Percentiles rank a stretch among this genome's conserved stretches.
phyloP scores from a whole-genome alignment of 345 rosid species.

The Salix suchowensis region DNA sequence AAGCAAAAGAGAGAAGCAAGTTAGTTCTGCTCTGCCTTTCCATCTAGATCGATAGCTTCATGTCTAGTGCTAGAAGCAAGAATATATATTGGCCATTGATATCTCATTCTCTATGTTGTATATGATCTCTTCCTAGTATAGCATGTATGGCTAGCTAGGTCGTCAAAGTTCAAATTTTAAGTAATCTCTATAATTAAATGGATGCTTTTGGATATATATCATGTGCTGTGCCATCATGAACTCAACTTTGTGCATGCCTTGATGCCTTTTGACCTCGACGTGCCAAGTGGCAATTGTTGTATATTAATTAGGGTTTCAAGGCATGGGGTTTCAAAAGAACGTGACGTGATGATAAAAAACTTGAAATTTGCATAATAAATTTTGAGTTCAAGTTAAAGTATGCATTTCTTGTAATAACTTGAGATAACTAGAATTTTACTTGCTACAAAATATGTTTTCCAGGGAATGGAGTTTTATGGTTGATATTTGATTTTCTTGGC shows the following conservation, averaged over 20 bases:
- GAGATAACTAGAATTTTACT: rapidly evolving
- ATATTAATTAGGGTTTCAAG: neutral
- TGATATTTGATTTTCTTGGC: neutral
- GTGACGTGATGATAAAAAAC: too few species aligned
- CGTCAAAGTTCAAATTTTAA: neutral
- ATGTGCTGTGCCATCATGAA: slow-evolving; percentile 15
- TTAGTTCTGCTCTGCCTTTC: neutral
- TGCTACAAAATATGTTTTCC: too few species aligned
- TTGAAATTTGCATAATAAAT: too few species aligned
- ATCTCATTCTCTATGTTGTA: neutral
- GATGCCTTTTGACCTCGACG: neutral
- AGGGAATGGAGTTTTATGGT: too few species aligned
- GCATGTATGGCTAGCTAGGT: neutral
- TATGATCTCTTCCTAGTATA: neutral
- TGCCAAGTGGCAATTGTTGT: neutral
- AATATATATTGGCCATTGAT: neutral
- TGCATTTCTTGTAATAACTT: rapidly evolving
- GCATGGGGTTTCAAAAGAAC: neutral
- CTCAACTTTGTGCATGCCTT: slow-evolving; percentile 2
- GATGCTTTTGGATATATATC: neutral
- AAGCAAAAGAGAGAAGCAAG: neutral
- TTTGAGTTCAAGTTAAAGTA: rapidly evolving
- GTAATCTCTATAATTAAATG: neutral
- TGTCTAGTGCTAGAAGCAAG: slow-evolving; percentile 8
- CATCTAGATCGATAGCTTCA: neutral